Evolutionary conservation across 2,329 filamentous ascomycete species (phyloP), one percentile per base, ranked within the genome.

Genomic region (Claviceps fusiformis): DNA sequence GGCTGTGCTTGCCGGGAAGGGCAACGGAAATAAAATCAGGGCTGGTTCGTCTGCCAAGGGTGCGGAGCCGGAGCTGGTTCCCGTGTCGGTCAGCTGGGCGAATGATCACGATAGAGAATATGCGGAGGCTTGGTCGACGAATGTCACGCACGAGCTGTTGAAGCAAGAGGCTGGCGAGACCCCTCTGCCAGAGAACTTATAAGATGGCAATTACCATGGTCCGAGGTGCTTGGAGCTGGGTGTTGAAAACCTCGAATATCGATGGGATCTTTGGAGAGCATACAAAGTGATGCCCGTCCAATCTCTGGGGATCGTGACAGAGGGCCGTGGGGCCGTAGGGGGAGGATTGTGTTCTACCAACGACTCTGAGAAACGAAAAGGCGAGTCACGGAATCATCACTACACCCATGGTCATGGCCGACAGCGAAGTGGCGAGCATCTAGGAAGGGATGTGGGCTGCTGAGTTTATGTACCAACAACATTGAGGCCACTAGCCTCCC

Each of bases 71-170:
- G 57, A 64, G 56, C 66, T 76, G 15, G 57, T 74, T 27, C 63
- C 64, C 31, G 74, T 75, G 0, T 76, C 70, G 6, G 69, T 82
- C 39, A 78, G 69, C 65, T 82, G 79, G 79, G 65, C 68, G 27
- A 71, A 79, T 59, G 69, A 73, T 53, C 62, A 68, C 56, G 77
- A 81, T 59, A 70, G 65, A 56, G 66, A 71, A 37, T 75, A 71
- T 57, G 79, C 78, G 0, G 58, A 67, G 60, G 57, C 63, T 19
- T 82, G 79, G 79, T 65, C 78, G 8, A 57, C 61, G 8, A 82
- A 82, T 55, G 79, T 82, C 59, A 68, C 64, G n/a, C 79, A 82
- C 59, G 64, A 70, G 10, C 59, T 74, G 37, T 64, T 77, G 31
- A 64, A 65, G 54, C 59, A 62, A 39, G 61, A 64, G 4, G 56